Evolutionary conservation across 129 eudicot species (phyloP).

Genomic region (Helianthus annuus): HanXRQr2.0-SUNRISE NC_035440.2:110050403-110050902

Average conservation of each 20-base stretch:
- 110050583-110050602: conserved; percentile 83
- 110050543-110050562: conserved; percentile 10
- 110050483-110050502: conserved; percentile 9
- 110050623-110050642: conserved; percentile 67
- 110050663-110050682: conserved; percentile 86
- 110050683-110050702: conserved; percentile 94
- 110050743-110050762: conserved; percentile 91
- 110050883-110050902: not conserved
- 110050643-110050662: conserved; percentile 91
- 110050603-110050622: conserved; percentile 83
- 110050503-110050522: conserved; percentile 11
- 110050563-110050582: conserved; percentile 53
- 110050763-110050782: conserved; percentile 89
- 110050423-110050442: not conserved
- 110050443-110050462: conserved; percentile 16
- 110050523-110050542: conserved; percentile 25
- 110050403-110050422: not conserved
- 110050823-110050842: not conserved
- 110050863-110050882: not conserved
- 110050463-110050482: conserved; percentile 29
- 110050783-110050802: conserved; percentile 85
- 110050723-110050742: conserved; percentile 92
- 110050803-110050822: conserved; percentile 4
- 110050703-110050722: conserved; percentile 80
- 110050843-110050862: not conserved